Conservation (phyloP, 2,329 filamentous ascomycete species). For the Geosmithia morbida region DNA sequence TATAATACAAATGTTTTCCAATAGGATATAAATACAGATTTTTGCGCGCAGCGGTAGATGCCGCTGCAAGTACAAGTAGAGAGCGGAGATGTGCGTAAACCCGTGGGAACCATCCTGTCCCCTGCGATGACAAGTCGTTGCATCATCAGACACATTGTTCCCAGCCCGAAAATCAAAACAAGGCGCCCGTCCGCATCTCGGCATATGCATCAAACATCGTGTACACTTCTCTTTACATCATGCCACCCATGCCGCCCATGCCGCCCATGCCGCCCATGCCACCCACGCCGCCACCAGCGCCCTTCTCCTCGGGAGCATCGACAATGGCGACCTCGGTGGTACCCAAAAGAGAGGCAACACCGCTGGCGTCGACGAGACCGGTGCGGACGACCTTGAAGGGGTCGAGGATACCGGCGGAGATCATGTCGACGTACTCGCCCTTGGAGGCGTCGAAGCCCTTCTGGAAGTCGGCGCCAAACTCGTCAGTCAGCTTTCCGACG, state of each 20-base stretch:
- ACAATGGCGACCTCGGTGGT: slow-evolving; percentile 98
- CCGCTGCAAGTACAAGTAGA: not conserved
- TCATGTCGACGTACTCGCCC: slow-evolving; percentile 99
- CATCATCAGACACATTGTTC: slow-evolving; percentile 18
- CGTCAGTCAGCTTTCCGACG: slow-evolving; percentile 94
- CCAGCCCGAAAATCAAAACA: not conserved
- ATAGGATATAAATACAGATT: slow-evolving; percentile 2
- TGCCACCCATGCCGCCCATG: slow-evolving; percentile 39
- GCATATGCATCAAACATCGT: not conserved
- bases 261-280: slow-evolving; percentile 57
- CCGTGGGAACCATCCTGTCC: not conserved
- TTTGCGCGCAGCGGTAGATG: not conserved
- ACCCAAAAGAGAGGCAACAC: slow-evolving; percentile 90
- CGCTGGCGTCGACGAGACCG: slow-evolving; percentile 83
- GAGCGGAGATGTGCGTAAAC: slow-evolving; percentile 2
- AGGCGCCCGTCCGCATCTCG: not conserved
- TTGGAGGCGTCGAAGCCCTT: slow-evolving; percentile 93
- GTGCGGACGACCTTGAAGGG: slow-evolving; percentile 99
- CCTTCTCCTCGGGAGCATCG: slow-evolving; percentile 90
- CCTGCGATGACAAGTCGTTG: slow-evolving; percentile 32
- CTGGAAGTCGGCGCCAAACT: slow-evolving; percentile 88
- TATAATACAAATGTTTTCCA: slow-evolving; percentile 2
- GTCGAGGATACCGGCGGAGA: slow-evolving; percentile 88
- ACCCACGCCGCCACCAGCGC: slow-evolving; percentile 43
- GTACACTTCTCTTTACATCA: slow-evolving; percentile 28